Evolutionary conservation across 2,329 filamentous ascomycete genomes (phyloP), one percentile per base, ranked within the genome.

Genomic region (Cytospora schulzeri): DNA sequence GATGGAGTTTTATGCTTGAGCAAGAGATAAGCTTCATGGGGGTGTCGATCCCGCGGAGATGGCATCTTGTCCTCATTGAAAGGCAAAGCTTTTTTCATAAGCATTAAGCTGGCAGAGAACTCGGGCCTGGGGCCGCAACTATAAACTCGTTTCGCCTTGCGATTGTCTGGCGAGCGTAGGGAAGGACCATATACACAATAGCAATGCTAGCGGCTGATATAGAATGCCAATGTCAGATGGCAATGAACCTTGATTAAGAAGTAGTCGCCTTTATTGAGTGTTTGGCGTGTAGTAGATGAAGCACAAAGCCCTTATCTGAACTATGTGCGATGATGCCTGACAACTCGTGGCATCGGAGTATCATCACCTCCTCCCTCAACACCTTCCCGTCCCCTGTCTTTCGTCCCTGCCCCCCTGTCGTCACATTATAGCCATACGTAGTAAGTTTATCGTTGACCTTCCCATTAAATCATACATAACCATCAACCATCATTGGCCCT

Each of bases 1-100:
- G 67, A 77, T 81, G 74, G 78, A 81, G 53, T 64, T 80, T 24
- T 77, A 48, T 48, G 53, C 58, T 38, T 66, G 35, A 66, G 35
- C 55, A 53, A 62, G 35, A 63, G 29, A 28, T 38, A 24, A 56
- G 52, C 33, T 38, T 31, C n/a, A 24, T 14, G 22, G 33, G n/a
- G 41, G 51, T 24, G 26, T 22, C 15, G 11, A 38, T 51, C 35
- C 17, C 24, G 4, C 17, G 4, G 29, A 17, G 28, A 14, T 17
- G 12, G 15, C 22, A 38, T 29, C 17, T 48, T 29, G 41, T 50
- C 31, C 4, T 53, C 45, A 33, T 55, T 15, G 9, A 15, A 22
- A n/a, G 45, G 8, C n/a, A 24, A 9, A 12, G n/a, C n/a, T n/a
- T 48, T n/a, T 11, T 35, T 29, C 8, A 35, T 28, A 8, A 28